phyloP scores from a whole-genome alignment of 2,329 filamentous ascomycete genomes.

The Claviceps sp. region DNA sequence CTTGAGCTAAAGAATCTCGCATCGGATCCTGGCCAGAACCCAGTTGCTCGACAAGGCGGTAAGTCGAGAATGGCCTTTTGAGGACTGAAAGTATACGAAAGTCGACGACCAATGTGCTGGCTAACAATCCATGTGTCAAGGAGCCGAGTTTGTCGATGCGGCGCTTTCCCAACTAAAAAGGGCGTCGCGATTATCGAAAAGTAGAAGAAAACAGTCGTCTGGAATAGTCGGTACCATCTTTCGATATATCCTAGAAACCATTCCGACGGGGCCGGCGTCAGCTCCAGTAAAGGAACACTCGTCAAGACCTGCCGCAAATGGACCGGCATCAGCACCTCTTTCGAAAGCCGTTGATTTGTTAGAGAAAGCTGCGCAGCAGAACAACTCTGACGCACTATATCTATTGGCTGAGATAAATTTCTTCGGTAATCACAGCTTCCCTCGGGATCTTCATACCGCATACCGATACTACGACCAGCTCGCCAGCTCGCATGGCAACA shows the following conservation, averaged over 20 bases:
- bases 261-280: constrained; percentile 36
- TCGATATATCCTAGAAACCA: constrained; percentile 31
- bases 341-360: constrained; percentile 38
- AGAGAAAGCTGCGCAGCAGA: constrained; percentile 36
- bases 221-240: constrained; percentile 30
- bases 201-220: constrained; percentile 29
- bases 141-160: constrained; percentile 38
- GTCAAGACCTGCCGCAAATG: constrained; percentile 17
- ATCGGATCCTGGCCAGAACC: constrained; percentile 14
- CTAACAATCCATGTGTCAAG: constrained; percentile 15
- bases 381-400: constrained; percentile 74
- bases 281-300: constrained; percentile 27
- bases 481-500: constrained; percentile 67
- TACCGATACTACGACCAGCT: constrained; percentile 73
- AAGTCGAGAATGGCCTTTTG: constrained; percentile 7
- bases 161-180: constrained; percentile 37
- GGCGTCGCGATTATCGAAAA: constrained; percentile 30
- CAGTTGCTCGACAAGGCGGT: constrained; percentile 24
- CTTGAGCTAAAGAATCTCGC: constrained; percentile 18
- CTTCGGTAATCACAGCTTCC: constrained; percentile 84
- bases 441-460: constrained; percentile 64
- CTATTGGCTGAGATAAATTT: constrained; percentile 92
- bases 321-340: constrained; percentile 21
- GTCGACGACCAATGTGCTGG: background rate
- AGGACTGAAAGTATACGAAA: background rate